Evolutionary conservation across 306 rosid species (phyloP).

Genomic region (Rosa rugosa): DNA sequence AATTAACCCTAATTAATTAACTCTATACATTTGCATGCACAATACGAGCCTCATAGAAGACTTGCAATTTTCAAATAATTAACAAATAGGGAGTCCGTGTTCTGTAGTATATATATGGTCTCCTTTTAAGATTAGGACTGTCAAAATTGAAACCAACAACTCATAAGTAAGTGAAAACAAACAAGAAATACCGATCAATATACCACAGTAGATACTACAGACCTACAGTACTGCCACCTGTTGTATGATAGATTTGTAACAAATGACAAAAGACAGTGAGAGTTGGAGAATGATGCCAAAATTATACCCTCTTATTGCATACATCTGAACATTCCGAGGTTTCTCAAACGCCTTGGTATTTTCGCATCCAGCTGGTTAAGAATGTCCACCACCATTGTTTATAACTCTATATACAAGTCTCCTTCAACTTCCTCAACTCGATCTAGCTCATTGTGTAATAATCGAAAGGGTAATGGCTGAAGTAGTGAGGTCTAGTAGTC

Average conservation of each 20-base stretch:
- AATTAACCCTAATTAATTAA: too few species aligned
- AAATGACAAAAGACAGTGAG: conserved; percentile 1
- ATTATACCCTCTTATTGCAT: background rate
- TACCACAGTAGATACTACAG: background rate
- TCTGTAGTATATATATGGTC: too few species aligned
- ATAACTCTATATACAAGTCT: background rate
- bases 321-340: conserved; percentile 7
- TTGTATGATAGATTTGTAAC: background rate
- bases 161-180: background rate
- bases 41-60: too few species aligned
- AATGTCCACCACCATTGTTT: background rate
- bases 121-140: too few species aligned
- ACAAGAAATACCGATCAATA: background rate
- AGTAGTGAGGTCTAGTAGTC: background rate
- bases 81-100: too few species aligned
- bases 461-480: conserved; percentile 4
- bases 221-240: background rate
- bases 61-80: too few species aligned
- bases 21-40: too few species aligned
- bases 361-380: background rate
- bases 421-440: background rate
- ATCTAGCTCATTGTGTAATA: background rate
- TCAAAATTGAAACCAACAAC: too few species aligned
- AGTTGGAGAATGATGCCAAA: conserved; percentile 3
- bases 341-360: background rate